Evolutionary conservation across 805 yeast species (phyloP), one percentile per base, ranked within the genome.

Genomic region (Wickerhamomyces hampshirensis): DNA sequence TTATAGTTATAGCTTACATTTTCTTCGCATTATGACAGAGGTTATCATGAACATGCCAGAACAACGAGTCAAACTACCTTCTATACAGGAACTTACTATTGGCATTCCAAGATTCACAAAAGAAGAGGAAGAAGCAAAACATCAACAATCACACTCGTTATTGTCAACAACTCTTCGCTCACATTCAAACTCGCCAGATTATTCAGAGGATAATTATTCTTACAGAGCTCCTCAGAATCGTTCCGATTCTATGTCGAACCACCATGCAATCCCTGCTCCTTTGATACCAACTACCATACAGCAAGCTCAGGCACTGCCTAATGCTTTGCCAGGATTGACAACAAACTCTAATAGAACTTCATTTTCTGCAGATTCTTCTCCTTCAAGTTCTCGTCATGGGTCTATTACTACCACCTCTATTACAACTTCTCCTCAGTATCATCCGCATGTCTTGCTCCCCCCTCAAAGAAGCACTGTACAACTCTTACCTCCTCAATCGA

Each of bases 31-130:
- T 7, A 34, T 37, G 40, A 28, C 39, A 12, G 39, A 32, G 27
- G 28, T 39, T 5, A 38, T 35, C 31, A 33, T 18, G 31, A 13
- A 37, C 19, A 28, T 30, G 32, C 6, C 10, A 29, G 41, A 36
- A 8, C 35, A 36, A 26, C 40, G 37, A 30, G 42, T 46, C 30
- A 41, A 28, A 26, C 39, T 46, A 18, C 50, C 50, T 19, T 46
- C 50, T 12, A 43, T 46, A 28, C 41, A 28, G 26, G 50, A 46
- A 31, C 44, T 46, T 23, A 44, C 48, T 21, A 40, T 35, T 15
- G 46, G 47, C 6, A 27, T 43, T 12, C 35, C 35, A 9, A 7
- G 11, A 11, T 11, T 21, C 10, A 21, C 24, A 7, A 11, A 21
- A 11, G 37, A 29, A 5, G 28, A 23, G 8, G 23, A 27, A 11